Percentiles rank a stretch among this genome's conserved stretches.
These are phyloP conservation scores for Trebouxia sp. DNA, from an alignment of 139 green algal genomes.

Conservation along the genomic window DNA sequence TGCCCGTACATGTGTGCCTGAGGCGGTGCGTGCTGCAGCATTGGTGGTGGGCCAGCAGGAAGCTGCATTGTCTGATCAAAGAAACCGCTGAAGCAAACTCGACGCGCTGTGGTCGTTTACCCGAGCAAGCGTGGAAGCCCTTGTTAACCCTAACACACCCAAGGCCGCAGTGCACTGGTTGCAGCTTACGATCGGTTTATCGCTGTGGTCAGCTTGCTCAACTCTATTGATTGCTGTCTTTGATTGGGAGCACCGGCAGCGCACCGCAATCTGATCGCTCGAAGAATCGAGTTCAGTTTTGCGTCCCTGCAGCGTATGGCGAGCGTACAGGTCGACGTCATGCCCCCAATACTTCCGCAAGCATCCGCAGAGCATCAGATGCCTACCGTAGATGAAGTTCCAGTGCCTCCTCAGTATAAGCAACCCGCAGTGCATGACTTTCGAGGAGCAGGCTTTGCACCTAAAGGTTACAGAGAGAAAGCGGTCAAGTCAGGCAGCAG, in stretches of 20 bases:
- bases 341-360: no score
- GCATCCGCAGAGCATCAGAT: background rate
- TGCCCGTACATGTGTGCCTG: background rate
- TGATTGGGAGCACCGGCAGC: no score
- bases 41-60: background rate
- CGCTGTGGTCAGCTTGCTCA: no score
- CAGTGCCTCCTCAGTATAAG: constrained; percentile 51
- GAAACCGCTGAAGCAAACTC: background rate
- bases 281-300: no score
- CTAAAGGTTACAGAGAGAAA: constrained; percentile 51
- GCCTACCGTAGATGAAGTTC: constrained; percentile 27
- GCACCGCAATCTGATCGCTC: no score
- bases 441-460: constrained; percentile 31
- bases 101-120: no score
- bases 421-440: constrained; percentile 45
- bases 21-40: background rate
- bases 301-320: background rate
- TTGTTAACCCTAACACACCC: background rate
- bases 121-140: background rate
- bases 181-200: no score
- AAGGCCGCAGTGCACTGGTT: no score
- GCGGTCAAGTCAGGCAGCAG: constrained; percentile 21
- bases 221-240: no score
- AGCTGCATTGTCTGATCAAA: background rate
- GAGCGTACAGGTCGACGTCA: background rate